Percentiles rank a stretch among this genome's conserved stretches.
These are phyloP conservation scores for Raffaelea deltoideospora DNA, from an alignment of 2,329 filamentous ascomycete species.

Conservation along the genomic window DNA sequence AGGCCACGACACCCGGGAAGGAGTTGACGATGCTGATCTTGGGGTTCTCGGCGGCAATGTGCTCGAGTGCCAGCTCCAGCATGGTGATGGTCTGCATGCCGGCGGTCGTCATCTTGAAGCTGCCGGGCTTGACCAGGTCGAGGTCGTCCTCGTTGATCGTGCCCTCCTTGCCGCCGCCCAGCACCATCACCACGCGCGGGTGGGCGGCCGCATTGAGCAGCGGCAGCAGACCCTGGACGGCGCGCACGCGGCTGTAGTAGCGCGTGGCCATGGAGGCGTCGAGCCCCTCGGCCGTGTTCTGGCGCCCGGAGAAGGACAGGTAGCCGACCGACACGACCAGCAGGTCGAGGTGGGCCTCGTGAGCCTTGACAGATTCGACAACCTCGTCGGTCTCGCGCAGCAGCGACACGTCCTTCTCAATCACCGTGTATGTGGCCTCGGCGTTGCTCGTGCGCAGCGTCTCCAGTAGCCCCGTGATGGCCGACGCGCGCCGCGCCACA, in stretches of 20 bases:
- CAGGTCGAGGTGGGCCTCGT: constrained; percentile 30
- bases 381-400: constrained; percentile 31
- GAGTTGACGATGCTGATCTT: constrained; percentile 24
- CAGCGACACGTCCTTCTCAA: constrained; percentile 28
- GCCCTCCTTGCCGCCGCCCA: constrained; percentile 34
- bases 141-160: constrained; percentile 6
- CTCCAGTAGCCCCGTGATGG: constrained; percentile 21
- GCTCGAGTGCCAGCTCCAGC: constrained; percentile 32
- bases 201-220: constrained; percentile 23
- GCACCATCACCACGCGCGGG: constrained; percentile 38
- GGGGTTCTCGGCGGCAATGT: constrained; percentile 29
- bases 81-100: constrained; percentile 25
- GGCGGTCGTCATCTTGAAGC: constrained; percentile 13
- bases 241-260: constrained; percentile 43
- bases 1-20: constrained; percentile 22
- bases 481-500: constrained; percentile 27
- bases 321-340: constrained; percentile 2
- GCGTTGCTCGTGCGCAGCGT: constrained; percentile 28
- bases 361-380: constrained; percentile 31
- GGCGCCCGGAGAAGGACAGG: constrained; percentile 1
- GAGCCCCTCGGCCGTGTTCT: constrained; percentile 43
- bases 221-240: constrained; percentile 41
- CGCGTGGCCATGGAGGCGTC: constrained; percentile 34
- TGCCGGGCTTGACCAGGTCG: constrained; percentile 19
- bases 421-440: constrained; percentile 26